Base-by-base conservation (phyloP, 495 filamentous ascomycete species). In the Aspergillus olivimuriae region DNA sequence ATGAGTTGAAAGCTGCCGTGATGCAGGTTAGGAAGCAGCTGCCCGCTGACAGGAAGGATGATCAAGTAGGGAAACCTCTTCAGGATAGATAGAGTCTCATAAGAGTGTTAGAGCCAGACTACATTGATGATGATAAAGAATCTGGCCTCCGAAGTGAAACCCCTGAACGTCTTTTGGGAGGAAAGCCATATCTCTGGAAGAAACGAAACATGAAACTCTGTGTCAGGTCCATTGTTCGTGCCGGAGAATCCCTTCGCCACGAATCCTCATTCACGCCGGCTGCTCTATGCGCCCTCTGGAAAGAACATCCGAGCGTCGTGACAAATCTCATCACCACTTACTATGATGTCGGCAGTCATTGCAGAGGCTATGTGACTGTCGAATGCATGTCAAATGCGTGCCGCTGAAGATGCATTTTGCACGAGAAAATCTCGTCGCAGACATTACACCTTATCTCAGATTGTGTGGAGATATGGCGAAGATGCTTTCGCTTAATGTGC, bases 401-500 rank as follows among this genome's bases (percentile, higher is more conserved):
- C 20, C 49, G 49, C 33, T 55, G 43, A 34, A 55, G 37, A 39
- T 55, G 34, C 47, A 51, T 59, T 20, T 38, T 39, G 37, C 48
- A 43, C 2, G 32, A 22, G 21, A 56, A 53, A n/a, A 48, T 30
- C 34, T 55, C 26, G 38, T 48, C 41, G 22, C 44, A 55, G 23
- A 55, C 33, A 48, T 58, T 53, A 30, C 35, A 58, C 31, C 26
- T 41, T 35, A 55, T 53, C 15, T 46, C 36, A 16, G 19, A 44
- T 34, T 17, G 44, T 35, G 34, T 38, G 7, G 37, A 21, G 32
- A 68, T 54, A 41, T 61, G 40, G 17, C 40, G 5, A 18, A 69
- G 50, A 53, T 71, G 51, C 44, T 69, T 68, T 43, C 55, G 52
- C 50, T 65, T 65, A 18, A 72, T 68, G 46, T 72, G 57, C 47